Base-by-base conservation (phyloP, 2,329 filamentous ascomycete genomes). In the Westerdykella sp. region DNA sequence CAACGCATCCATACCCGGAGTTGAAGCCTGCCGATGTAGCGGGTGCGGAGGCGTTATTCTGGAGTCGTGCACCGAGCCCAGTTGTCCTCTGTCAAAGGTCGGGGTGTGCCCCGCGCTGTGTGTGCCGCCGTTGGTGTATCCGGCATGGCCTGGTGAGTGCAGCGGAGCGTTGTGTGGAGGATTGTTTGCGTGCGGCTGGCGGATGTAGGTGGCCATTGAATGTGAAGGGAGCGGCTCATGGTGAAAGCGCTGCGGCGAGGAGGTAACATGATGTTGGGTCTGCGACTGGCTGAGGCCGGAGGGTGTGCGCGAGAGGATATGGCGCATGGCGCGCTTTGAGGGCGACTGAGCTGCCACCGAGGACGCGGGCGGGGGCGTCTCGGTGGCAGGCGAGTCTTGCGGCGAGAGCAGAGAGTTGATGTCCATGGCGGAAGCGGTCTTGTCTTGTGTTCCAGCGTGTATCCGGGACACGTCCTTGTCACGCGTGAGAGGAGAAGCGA, bases 391-490 rank as follows among this genome's bases (percentile, higher is more conserved):
- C 53, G 68, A 68, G 45, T 73, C 69, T 48, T 71, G 69, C 32
- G 72, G 71, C 56, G 71, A 73, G 40, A 75, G 56, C 40, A 75
- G 62, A 37, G 69, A 70, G 55, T 71, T 71, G 66, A 74, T 75
- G 53, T 75, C 69, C 72, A 75, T 74, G 35, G 37, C 32, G 36
- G 18, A 18, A 31, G n/a, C 23, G 12, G 12, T 32, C 18, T 21
- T 21, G 18, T 21, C 18, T n/a, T 16, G 28, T 14, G 32, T 22
- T 21, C 13, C 16, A 45, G 25, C 45, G 38, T 30, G 41, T 37
- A 39, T 39, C 38, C 38, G 39, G 28, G 36, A 11, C 35, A 49
- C 39, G 25, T 28, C 9, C 25, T 28, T 28, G 25, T 28, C 25
- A 28, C 25, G 25, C 25, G 25, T 28, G 16, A 10, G 32, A 35